Conservation (phyloP, 768 basidiomycete genomes). For the Hebeloma cylindrosporum region DNA sequence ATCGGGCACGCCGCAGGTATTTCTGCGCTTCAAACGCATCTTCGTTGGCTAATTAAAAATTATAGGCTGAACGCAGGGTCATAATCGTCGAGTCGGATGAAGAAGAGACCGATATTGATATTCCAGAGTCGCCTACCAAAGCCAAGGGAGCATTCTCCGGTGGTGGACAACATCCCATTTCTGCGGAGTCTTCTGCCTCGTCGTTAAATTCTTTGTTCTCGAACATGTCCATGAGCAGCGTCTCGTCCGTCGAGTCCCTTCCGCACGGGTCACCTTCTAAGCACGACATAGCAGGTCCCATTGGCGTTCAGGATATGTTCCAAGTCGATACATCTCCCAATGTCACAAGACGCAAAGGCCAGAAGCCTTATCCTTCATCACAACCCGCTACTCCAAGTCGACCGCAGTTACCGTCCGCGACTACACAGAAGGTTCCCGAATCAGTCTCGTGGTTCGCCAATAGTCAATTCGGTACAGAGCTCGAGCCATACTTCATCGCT, state of each 20-base stretch:
- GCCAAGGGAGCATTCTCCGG: background rate
- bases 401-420: background rate
- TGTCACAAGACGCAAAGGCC: slow-evolving; percentile 9
- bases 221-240: slow-evolving; percentile 1
- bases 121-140: background rate
- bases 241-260: slow-evolving; percentile 2
- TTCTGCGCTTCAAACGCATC: no score
- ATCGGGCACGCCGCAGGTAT: no score
- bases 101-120: no score
- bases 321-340: slow-evolving; percentile 1
- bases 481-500: slow-evolving; percentile 32
- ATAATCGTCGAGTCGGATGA: no score
- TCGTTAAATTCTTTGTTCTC: background rate
- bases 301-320: slow-evolving; percentile 10
- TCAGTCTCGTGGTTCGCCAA: slow-evolving; percentile 15
- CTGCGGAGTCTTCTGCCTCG: slow-evolving; percentile 14
- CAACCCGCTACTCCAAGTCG: background rate
- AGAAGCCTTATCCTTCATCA: background rate
- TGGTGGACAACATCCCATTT: background rate
- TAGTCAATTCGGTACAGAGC: slow-evolving; percentile 25
- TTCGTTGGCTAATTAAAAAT: no score
- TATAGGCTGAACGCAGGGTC: no score
- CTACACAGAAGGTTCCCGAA: background rate
- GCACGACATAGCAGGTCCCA: background rate
- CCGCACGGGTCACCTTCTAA: no score